Base-by-base conservation (phyloP, 345 rosid genomes). In the Eucalyptus urophylla region DNA sequence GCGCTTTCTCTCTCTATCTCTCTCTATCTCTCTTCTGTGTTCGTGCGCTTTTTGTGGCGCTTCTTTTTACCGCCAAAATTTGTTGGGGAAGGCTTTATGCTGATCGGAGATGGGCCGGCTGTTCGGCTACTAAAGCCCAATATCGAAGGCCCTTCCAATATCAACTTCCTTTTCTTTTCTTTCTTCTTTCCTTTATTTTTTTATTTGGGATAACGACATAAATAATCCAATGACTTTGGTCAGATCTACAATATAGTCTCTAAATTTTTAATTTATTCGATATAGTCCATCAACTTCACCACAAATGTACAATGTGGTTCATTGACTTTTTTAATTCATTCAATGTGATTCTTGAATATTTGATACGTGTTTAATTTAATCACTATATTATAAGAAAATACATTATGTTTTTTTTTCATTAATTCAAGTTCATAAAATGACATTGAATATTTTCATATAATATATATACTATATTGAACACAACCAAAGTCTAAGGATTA, bases 291-390 rank as follows among this genome's bases (percentile, higher is more conserved):
- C 27, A 24, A 56, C 62, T 24, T 56, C 9, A 22, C 29, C 62
- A 56, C 13, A 9, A 9, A 56, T 56, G 1, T 9, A 24, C 29
- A 9, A 1, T 9, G 62, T 4, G 3, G 4, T 9, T 4, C 6
- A 0, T 56, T 0, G 1, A 10, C 6, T 56, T 22, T 56, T 22
- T 56, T 1, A 56, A 56, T 24, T 10, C 0, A 8, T 5, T 56
- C 0, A 4, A 56, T 24, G 14, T 56, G 6, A 24, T 56, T 24
- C 3, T 22, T 9, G 1, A 56, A 56, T 3, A 1, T 56, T 56
- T 56, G 0, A 1, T 10, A 10, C 0, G 3, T 56, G 29, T 24
- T 56, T 1, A 5, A 10, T 25, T 56, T 56, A 22, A 22, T 56
- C 1, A 22, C 1, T 56, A 56, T 21, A 56, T 21, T 56, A 56